Percentiles rank a stretch among this genome's conserved stretches.
Evolutionary conservation across 176 grass and related monocot genomes (phyloP).

Genomic region (Oryza australiensis): DNA sequence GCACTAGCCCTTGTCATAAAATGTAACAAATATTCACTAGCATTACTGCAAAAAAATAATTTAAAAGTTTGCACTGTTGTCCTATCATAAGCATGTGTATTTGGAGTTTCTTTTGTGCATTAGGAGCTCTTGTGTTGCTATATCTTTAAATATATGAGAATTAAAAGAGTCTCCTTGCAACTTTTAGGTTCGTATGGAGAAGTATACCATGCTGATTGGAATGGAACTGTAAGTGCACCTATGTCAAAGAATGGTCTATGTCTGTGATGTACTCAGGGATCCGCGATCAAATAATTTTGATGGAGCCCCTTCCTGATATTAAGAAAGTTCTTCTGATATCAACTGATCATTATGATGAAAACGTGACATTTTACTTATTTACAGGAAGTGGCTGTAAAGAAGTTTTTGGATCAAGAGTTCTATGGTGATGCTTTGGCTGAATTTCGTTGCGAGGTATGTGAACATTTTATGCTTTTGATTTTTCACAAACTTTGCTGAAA

Average conservation of each 20-base stretch:
- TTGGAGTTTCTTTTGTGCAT: slow-evolving; percentile 12
- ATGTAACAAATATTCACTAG: slow-evolving; percentile 28
- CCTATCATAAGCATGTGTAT: slow-evolving; percentile 16
- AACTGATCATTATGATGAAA: background rate
- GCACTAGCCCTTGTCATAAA: background rate
- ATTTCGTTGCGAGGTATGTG: slow-evolving; percentile 81
- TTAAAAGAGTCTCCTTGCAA: slow-evolving; percentile 33
- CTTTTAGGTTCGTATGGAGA: slow-evolving; percentile 91
- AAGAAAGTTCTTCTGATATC: slow-evolving; percentile 10
- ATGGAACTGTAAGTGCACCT: slow-evolving; percentile 73
- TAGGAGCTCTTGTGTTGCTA: slow-evolving; percentile 3
- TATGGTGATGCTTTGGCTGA: slow-evolving; percentile 97
- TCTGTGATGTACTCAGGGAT: background rate
- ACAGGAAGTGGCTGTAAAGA: slow-evolving; percentile 99
- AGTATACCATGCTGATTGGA: slow-evolving; percentile 95
- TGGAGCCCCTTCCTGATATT: background rate
- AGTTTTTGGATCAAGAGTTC: slow-evolving; percentile 96
- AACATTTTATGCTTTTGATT: slow-evolving; percentile 22
- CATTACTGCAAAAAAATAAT: slow-evolving; percentile 20
- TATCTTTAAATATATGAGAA: slow-evolving; percentile 10
- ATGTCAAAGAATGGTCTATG: background rate
- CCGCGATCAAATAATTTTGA: background rate
- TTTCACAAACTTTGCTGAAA: background rate
- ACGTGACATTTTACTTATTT: slow-evolving; percentile 36
- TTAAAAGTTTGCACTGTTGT: slow-evolving; percentile 3